phyloP scores from a whole-genome alignment of 176 grass and related monocot genomes.

The Lolium multiflorum region DNA sequence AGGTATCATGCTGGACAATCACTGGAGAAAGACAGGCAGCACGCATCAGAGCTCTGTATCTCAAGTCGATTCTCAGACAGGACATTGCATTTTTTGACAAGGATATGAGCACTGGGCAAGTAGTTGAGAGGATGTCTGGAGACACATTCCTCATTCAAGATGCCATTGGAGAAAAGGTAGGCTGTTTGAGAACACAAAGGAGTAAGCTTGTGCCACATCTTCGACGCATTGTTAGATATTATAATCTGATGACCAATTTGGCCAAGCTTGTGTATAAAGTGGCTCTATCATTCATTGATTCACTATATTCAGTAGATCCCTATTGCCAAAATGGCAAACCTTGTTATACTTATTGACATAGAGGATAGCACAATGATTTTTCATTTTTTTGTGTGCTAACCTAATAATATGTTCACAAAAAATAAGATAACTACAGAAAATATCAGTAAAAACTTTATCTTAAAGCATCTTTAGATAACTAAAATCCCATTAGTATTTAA shows the following conservation, averaged over 20 bases:
- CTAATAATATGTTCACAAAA: neutral
- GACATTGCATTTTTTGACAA: constrained; percentile 55
- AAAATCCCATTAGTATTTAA: constrained; percentile 17
- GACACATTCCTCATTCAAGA: constrained; percentile 59
- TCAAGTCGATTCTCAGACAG: constrained; percentile 48
- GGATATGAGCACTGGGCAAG: constrained; percentile 53
- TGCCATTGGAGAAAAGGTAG: constrained; percentile 60
- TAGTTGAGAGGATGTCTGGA: constrained; percentile 54
- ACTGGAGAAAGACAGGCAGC: constrained; percentile 58
- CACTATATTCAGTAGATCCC: neutral
- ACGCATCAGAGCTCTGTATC: constrained; percentile 47
- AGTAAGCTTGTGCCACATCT: neutral
- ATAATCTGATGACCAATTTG: neutral
- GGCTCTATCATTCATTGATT: neutral
- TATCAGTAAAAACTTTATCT: neutral
- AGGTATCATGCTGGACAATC: constrained; percentile 60
- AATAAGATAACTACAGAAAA: neutral
- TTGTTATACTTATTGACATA: neutral
- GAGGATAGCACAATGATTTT: neutral
- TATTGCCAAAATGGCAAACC: constrained; percentile 2
- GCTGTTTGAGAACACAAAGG: neutral
- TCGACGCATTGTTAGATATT: neutral
- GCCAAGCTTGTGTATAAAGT: neutral
- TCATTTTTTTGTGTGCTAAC: neutral
- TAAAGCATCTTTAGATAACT: neutral